Percentiles rank a stretch among this genome's conserved stretches.
Evolutionary conservation across 2,329 filamentous ascomycete species (phyloP).

Genomic region (Cladosporium sp.): DNA sequence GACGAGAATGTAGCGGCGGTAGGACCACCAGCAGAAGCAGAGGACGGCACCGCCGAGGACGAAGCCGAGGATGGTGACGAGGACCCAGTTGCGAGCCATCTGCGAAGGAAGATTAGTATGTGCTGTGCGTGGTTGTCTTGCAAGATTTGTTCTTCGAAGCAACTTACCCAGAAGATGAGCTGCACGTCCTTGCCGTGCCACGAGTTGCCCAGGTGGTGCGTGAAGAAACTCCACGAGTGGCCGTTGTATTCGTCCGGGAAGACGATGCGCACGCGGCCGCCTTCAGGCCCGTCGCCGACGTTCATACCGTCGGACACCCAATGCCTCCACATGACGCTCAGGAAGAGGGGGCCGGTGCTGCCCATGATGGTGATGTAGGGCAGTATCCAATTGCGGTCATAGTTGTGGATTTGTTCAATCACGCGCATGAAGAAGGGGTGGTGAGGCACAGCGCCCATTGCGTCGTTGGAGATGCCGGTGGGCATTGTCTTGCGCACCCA

Average conservation of each 20-base stretch:
- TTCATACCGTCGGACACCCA: slow-evolving; percentile 55
- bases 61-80: slow-evolving; percentile 51
- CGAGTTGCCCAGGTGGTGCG: slow-evolving; percentile 59
- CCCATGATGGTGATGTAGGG: slow-evolving; percentile 79
- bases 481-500: slow-evolving; percentile 69
- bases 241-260: slow-evolving; percentile 68
- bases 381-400: slow-evolving; percentile 64
- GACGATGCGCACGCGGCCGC: slow-evolving; percentile 59
- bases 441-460: slow-evolving; percentile 67
- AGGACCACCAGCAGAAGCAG: slow-evolving; percentile 48
- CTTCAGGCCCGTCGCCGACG: slow-evolving; percentile 35
- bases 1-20: slow-evolving; percentile 39
- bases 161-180: slow-evolving; percentile 59
- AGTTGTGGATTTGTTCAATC: slow-evolving; percentile 63
- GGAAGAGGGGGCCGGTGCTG: slow-evolving; percentile 69
- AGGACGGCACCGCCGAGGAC: slow-evolving; percentile 45
- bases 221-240: slow-evolving; percentile 69
- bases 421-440: slow-evolving; percentile 72
- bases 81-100: slow-evolving; percentile 50
- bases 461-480: slow-evolving; percentile 77
- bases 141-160: not conserved
- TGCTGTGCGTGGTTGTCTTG: no score
- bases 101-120: slow-evolving; percentile 13
- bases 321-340: slow-evolving; percentile 72
- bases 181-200: slow-evolving; percentile 63